Evolutionary conservation across 257 asterid genomes (phyloP), one percentile per base, ranked within the genome.

Genomic region (Avicennia marina): DNA sequence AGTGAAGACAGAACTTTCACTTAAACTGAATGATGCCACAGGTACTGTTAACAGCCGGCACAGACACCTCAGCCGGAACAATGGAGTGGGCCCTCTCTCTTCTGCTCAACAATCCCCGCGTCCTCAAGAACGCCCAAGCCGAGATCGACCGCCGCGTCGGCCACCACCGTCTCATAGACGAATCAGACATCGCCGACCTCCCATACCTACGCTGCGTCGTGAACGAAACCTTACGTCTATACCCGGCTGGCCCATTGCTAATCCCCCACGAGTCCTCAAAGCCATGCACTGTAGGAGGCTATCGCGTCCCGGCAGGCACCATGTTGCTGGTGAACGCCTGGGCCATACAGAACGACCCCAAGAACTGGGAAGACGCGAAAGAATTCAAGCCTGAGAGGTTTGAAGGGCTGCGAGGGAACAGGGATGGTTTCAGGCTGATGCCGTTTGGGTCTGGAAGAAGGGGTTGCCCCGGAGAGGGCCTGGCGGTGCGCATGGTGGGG

Each of bases 31-130:
- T 4, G 34, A 39, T 17, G 16, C 32, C 13, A 39, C 41, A 79
- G 86, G 75, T 44, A 19, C 15, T 79, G 47, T 24, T 80, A 63
- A 10, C 70, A 11, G 83, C 81, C 8, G 83, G 86, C 2, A 66
- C 83, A 0, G 86, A 80, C 16, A 76, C 86, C 6, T 64, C 83
- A 15, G 57, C 57, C 3, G 81, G 70, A 43, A 70, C 81, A 10
- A 70, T 76, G 61, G 86, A 80, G 32, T 80, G 86, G 86, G 81
- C 72, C 1, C 11, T 80, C 8, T 73, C 83, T 6, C 49, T 63
- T 1, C 25, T 76, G 56, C 56, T 80, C 3, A 79, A 76, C 68
- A 33, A 79, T 22, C 86, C 83, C 0, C 21, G 60, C 4, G 40
- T 51, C 0, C 20, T 79, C 2, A 70, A 67, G 53, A 79, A 70